Base-by-base conservation (phyloP, 2,329 filamentous ascomycete genomes). In the Dothideomycetidae sp. region DNA sequence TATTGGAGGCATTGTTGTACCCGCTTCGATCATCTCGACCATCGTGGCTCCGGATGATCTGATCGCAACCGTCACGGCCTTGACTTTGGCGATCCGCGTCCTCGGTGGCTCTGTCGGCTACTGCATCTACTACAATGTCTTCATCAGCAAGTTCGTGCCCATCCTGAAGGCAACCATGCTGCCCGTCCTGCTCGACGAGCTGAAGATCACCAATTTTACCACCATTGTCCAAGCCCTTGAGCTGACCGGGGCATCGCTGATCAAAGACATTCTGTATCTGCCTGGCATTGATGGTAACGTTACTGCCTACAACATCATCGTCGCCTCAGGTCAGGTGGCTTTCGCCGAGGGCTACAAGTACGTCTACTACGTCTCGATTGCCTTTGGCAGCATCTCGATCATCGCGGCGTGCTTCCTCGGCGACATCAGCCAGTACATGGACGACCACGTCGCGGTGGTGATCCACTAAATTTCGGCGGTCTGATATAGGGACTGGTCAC, bases 11-110 rank as follows among this genome's bases (percentile, higher is more conserved):
- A 75, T 81, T 35, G 70, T 80, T 11, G 71, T 81, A 4, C 77
- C 76, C 0, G 70, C 72, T 1, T 74, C 71, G 1, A 76, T 80
- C 46, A 76, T 81, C 40, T 72, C 40, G 4, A 50, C 73, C 7
- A 79, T 81, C 47, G 73, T 80, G 46, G 79, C 74, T 43, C 75
- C 77, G 0, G 72, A 77, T 49, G 75, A 81, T 38, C 63, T 81
- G 4, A 81, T 82, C 44, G 77, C 74, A 5, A 81, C 77, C 2
- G 66, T 80, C 31, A 70, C 75, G 1, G 75, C 78, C 4, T 60
- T 82, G 14, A 80, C 77, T 0, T 67, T 81, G 26, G 69, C 74
- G n/a, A 71, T 81, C 45, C 74, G 78, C 26, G 73, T 78, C 38
- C 66, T 81, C 23, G 77, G 78, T 32, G 76, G 76, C 18, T 67